These are phyloP conservation scores for Staphylotrichum tortipilum DNA, from an alignment of 495 filamentous ascomycete species.

Conservation along the genomic window DNA sequence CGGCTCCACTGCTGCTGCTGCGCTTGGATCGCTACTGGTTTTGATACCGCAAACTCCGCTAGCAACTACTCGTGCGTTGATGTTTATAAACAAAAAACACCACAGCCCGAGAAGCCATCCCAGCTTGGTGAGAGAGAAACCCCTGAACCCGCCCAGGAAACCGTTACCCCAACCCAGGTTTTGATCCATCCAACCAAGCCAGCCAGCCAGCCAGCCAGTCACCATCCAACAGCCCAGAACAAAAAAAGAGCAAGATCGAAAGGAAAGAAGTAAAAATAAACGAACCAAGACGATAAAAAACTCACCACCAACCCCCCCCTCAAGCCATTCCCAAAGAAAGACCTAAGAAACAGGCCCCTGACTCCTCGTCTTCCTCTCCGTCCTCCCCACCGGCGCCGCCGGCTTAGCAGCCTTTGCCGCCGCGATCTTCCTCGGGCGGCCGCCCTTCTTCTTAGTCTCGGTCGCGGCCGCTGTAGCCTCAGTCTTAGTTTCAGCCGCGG, in stretches of 20 bases:
- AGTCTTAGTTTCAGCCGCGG: too few relatives aligned
- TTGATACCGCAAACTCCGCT: too few relatives aligned
- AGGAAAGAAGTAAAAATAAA: not conserved
- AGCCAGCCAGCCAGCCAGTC: not conserved
- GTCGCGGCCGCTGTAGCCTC: too few relatives aligned
- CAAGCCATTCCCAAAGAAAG: not conserved
- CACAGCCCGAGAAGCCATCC: too few relatives aligned
- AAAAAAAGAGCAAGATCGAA: not conserved
- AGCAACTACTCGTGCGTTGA: too few relatives aligned
- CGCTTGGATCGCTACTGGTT: too few relatives aligned
- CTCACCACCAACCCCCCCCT: conserved; percentile 1
- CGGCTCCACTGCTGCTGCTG: too few relatives aligned
- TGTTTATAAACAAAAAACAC: too few relatives aligned
- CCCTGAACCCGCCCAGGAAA: too few relatives aligned
- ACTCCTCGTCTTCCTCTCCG: conserved; percentile 36
- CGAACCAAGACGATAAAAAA: not conserved
- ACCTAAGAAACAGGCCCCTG: conserved; percentile 27
- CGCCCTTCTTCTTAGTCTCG: conserved; percentile 16
- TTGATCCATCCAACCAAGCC: too few relatives aligned
- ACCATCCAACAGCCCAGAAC: not conserved
- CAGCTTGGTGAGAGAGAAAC: too few relatives aligned
- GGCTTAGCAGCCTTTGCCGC: conserved; percentile 26
- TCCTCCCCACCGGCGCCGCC: conserved; percentile 25
- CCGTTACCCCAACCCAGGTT: not conserved
- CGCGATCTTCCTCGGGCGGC: conserved; percentile 35